These are phyloP conservation scores for Diaporthe citrichinensis DNA, from an alignment of 2,329 filamentous ascomycete genomes.

Conservation along the genomic window DNA sequence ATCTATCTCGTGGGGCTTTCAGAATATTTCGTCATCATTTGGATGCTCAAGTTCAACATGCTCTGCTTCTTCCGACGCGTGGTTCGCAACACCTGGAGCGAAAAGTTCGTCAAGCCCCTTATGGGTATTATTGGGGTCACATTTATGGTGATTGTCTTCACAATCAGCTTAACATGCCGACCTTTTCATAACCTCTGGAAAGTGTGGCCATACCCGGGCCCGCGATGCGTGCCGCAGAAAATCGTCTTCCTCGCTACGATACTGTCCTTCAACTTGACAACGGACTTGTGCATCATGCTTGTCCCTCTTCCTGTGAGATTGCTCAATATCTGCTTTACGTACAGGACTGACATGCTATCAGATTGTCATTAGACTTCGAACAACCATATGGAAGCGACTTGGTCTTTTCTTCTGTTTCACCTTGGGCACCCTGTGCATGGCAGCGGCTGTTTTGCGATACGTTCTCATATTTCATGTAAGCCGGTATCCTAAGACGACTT, in stretches of 20 bases:
- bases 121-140: background rate
- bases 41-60: conserved; percentile 21
- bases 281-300: conserved; percentile 1
- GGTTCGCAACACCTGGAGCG: background rate
- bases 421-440: background rate
- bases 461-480: conserved; percentile 5
- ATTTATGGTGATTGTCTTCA: background rate
- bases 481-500: background rate
- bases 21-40: background rate
- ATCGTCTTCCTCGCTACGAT: background rate
- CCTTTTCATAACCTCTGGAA: conserved; percentile 5
- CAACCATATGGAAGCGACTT: background rate
- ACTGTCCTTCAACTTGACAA: background rate
- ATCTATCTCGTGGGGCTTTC: background rate
- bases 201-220: conserved; percentile 7
- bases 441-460: background rate
- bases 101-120: conserved; percentile 1
- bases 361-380: conserved; percentile 4
- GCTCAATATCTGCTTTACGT: background rate
- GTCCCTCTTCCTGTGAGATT: background rate
- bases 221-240: background rate
- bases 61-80: conserved; percentile 9
- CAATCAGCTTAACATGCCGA: background rate
- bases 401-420: conserved; percentile 4
- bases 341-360: background rate